Percentiles rank a stretch among this genome's conserved stretches.
Conservation (phyloP, 805 yeast species). For the Pichia deserticola region DNA sequence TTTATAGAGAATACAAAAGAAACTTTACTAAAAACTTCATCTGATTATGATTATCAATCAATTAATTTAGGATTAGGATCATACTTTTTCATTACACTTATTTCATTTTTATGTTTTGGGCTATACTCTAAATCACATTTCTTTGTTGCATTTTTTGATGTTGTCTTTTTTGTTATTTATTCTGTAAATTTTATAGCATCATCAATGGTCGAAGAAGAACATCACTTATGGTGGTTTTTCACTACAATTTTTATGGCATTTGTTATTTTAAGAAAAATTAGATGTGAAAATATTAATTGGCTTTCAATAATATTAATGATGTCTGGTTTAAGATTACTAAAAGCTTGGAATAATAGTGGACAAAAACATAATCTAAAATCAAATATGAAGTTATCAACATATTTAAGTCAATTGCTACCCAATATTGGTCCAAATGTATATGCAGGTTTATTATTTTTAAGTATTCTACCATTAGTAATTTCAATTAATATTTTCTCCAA, state of each 20-base stretch:
- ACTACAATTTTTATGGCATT: conserved; percentile 30
- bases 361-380: conserved; percentile 60
- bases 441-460: conserved; percentile 11
- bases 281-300: conserved; percentile 3
- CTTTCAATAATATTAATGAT: conserved; percentile 18
- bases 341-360: conserved; percentile 88
- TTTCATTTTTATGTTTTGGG: conserved; percentile 22
- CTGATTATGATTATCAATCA: conserved; percentile 58
- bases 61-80: conserved; percentile 37
- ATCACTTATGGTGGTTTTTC: conserved; percentile 92
- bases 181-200: conserved; percentile 69
- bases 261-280: conserved; percentile 13
- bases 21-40: conserved; percentile 49
- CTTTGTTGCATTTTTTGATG: conserved; percentile 17
- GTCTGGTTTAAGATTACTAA: conserved; percentile 45
- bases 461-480: conserved; percentile 14
- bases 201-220: conserved; percentile 91
- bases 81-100: conserved; percentile 26
- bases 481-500: not conserved
- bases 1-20: conserved; percentile 44
- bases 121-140: conserved; percentile 10
- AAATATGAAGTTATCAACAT: conserved; percentile 40
- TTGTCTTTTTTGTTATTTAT: conserved; percentile 29
- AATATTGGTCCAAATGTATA: conserved; percentile 19
- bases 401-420: conserved; percentile 27